phyloP scores from a whole-genome alignment of 805 yeast species.

The Wickerhamomyces subpelliculosus region DNA sequence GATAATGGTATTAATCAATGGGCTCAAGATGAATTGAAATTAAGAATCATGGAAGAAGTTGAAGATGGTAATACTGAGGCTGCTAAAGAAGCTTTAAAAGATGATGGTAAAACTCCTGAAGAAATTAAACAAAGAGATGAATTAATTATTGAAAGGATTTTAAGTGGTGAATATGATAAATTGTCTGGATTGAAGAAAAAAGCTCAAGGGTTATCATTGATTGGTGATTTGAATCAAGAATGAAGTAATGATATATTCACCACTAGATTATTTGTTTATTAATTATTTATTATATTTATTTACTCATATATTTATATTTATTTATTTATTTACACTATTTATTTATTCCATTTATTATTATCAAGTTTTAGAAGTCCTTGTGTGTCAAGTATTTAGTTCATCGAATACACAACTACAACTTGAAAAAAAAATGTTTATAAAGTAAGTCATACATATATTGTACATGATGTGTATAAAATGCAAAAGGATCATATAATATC shows the following conservation, averaged over 20 bases:
- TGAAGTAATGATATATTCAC: conserved; percentile 5
- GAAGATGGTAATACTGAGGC: conserved; percentile 37
- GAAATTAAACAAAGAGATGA: conserved; percentile 66
- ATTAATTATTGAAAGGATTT: conserved; percentile 70
- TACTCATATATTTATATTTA: not conserved
- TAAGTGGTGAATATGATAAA: conserved; percentile 79
- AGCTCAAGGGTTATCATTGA: not conserved
- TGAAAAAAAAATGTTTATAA: too few species aligned
- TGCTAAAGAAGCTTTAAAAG: conserved; percentile 37
- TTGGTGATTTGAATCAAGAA: conserved; percentile 2
- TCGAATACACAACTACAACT: too few species aligned
- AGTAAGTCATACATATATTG: not conserved
- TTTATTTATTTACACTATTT: not conserved
- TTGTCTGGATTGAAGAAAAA: conserved; percentile 51
- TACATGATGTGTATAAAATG: too few species aligned
- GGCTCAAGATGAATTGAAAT: conserved; percentile 78
- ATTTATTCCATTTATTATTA: not conserved
- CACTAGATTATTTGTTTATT: not conserved
- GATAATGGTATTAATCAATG: conserved; percentile 56
- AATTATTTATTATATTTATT: not conserved
- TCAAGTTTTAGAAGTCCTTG: too few species aligned
- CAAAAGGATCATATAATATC: too few species aligned
- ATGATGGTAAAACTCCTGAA: conserved; percentile 36
- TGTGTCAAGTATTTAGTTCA: too few species aligned
- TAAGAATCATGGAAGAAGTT: conserved; percentile 65